phyloP scores from a whole-genome alignment of 306 rosid genomes.

The Heteromeles arbutifolia region DNA sequence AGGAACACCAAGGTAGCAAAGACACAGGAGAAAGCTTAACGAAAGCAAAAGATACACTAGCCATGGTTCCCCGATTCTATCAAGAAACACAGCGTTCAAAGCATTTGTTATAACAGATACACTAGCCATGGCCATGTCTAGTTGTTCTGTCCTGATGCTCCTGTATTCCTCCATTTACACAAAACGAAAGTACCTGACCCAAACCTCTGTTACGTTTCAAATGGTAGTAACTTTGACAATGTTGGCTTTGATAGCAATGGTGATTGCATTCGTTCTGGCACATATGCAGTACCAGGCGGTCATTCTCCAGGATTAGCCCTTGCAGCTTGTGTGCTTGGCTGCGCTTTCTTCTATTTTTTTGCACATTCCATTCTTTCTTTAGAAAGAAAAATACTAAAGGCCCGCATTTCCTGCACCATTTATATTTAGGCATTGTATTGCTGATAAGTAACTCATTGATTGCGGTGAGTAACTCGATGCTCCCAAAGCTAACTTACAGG shows the following conservation, averaged over 20 bases:
- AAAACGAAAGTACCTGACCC: too few species aligned
- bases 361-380: too few species aligned
- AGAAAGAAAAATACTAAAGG: too few species aligned
- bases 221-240: not conserved
- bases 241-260: not conserved
- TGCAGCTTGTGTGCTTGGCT: not conserved
- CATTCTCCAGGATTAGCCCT: not conserved
- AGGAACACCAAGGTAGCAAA: too few species aligned
- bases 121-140: not conserved
- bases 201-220: not conserved
- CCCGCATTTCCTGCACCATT: too few species aligned
- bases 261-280: not conserved
- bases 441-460: not conserved
- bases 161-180: too few species aligned
- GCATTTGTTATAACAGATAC: not conserved
- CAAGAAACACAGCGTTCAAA: not conserved
- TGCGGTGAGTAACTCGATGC: not conserved
- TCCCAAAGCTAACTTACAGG: too few species aligned
- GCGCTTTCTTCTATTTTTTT: too few species aligned
- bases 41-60: not conserved
- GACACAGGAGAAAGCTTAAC: too few species aligned
- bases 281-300: not conserved
- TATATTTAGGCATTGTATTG: too few species aligned
- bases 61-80: not conserved
- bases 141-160: not conserved